These are phyloP conservation scores for Chytriomyces hyalinus DNA, from an alignment of 192 early-diverging fungal species.

Conservation along the genomic window DNA sequence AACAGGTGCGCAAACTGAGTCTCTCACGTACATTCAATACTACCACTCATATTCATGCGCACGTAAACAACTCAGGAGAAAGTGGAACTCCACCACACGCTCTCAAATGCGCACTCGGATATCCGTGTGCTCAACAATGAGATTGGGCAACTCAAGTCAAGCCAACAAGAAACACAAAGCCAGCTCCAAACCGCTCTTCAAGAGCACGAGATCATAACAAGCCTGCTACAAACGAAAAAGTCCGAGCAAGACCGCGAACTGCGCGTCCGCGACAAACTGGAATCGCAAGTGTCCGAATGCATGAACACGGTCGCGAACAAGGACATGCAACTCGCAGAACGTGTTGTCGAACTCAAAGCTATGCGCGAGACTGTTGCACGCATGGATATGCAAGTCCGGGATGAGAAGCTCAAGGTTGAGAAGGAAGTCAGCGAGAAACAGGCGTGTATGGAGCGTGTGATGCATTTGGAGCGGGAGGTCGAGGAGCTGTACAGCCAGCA, in stretches of 20 bases:
- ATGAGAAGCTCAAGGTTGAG: constrained; percentile 45
- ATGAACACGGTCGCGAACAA: constrained; percentile 40
- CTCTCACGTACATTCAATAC: no score
- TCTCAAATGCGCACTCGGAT: constrained; percentile 32
- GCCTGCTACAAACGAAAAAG: constrained; percentile 58
- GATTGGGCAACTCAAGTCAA: constrained; percentile 38
- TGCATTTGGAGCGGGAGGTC: constrained; percentile 51
- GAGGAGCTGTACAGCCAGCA: constrained; percentile 49
- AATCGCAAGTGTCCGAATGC: constrained; percentile 35
- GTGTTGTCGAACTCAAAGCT: constrained; percentile 39
- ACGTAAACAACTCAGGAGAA: constrained; percentile 30
- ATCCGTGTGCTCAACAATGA: constrained; percentile 39
- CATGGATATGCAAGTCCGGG: constrained; percentile 48
- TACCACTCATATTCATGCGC: background rate
- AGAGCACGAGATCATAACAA: constrained; percentile 56
- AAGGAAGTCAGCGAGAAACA: constrained; percentile 49
- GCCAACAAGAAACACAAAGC: constrained; percentile 29
- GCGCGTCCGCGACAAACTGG: constrained; percentile 56
- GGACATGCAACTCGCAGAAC: constrained; percentile 42
- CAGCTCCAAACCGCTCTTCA: constrained; percentile 41
- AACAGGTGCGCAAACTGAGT: constrained; percentile 22
- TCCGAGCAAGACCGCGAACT: constrained; percentile 57
- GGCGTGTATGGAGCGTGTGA: constrained; percentile 31
- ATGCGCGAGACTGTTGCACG: constrained; percentile 40
- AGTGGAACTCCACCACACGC: constrained; percentile 38